Conservation (phyloP, 2,329 filamentous ascomycete genomes). For the Cladosporium oxysporum region DNA sequence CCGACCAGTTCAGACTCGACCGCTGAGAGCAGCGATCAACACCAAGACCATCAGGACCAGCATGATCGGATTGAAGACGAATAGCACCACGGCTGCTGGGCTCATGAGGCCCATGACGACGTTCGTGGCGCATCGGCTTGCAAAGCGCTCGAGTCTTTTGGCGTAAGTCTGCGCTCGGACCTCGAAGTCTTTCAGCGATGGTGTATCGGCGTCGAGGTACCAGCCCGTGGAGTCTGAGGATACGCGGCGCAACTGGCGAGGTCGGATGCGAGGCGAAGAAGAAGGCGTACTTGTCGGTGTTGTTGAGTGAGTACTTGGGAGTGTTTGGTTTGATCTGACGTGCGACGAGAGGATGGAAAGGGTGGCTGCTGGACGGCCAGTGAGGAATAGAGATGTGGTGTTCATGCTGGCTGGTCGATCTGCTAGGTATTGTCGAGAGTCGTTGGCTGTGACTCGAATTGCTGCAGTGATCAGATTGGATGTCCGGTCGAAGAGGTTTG, state of each 20-base stretch:
- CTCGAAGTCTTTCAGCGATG: constrained; percentile 36
- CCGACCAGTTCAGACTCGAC: neutral
- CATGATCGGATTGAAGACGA: constrained; percentile 35
- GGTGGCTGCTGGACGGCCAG: constrained; percentile 29
- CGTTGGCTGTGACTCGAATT: too few species aligned
- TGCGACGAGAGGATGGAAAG: constrained; percentile 16
- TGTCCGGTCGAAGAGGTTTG: neutral
- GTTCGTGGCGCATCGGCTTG: constrained; percentile 32
- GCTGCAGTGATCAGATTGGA: neutral
- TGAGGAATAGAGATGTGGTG: constrained; percentile 33
- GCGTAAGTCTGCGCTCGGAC: constrained; percentile 28
- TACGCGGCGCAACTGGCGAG: neutral
- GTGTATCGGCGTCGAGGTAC: constrained; percentile 31
- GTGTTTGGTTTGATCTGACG: neutral
- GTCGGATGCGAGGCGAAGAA: constrained; percentile 11
- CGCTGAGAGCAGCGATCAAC: constrained; percentile 25
- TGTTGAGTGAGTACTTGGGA: neutral
- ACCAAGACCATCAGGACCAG: constrained; percentile 30
- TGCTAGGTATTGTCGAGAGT: too few species aligned
- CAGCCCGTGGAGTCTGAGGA: constrained; percentile 28
- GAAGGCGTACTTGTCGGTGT: constrained; percentile 8
- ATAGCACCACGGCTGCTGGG: constrained; percentile 34
- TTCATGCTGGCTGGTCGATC: constrained; percentile 26
- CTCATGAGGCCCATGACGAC: constrained; percentile 36
- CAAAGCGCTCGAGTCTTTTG: constrained; percentile 32